Conservation (phyloP, 1,284 basidiomycete species). For the Marasmius fiardii region DNA sequence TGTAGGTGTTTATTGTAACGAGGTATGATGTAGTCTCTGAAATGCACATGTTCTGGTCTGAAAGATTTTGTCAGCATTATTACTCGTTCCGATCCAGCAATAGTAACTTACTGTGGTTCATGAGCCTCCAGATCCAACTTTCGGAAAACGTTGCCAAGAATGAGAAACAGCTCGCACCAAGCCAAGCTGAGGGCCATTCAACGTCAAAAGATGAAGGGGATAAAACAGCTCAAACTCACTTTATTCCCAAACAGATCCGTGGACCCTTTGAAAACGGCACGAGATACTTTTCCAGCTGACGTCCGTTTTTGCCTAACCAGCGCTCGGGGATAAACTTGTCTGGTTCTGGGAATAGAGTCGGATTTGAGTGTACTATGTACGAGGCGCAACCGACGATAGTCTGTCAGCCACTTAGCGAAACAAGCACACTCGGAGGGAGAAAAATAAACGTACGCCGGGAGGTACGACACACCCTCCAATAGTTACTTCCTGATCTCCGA, state of each 20-base stretch:
- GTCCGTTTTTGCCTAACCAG: constrained; percentile 2
- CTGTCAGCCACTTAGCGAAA: background rate
- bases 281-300: background rate
- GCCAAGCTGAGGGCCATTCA: constrained; percentile 17
- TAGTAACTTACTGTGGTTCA: background rate
- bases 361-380: constrained; percentile 6
- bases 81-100: no score
- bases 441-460: constrained; percentile 1
- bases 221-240: background rate
- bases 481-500: background rate
- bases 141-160: constrained; percentile 22
- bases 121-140: constrained; percentile 19
- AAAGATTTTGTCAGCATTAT: no score
- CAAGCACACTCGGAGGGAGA: background rate
- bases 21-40: no score
- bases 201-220: background rate
- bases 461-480: constrained; percentile 10
- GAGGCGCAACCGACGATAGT: constrained; percentile 7
- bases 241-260: constrained; percentile 6
- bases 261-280: constrained; percentile 11
- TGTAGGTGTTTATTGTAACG: no score
- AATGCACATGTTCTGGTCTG: no score
- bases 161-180: constrained; percentile 25
- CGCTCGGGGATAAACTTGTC: constrained; percentile 9
- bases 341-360: constrained; percentile 5